These are phyloP conservation scores for Phytophthora ramorum DNA, from an alignment of 352 stramenopile species.

Conservation along the genomic window DNA sequence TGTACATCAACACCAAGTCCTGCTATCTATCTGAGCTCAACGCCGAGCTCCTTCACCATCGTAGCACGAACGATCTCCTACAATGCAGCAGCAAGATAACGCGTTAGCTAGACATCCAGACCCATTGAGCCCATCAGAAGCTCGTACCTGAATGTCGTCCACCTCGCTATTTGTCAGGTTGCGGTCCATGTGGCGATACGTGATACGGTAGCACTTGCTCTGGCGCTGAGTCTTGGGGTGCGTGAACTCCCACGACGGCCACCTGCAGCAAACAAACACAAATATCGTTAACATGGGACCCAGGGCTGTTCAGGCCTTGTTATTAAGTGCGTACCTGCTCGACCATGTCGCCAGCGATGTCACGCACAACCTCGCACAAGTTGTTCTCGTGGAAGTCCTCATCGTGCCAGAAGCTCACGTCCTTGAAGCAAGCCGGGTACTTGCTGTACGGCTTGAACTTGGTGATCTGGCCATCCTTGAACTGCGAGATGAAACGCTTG, in stretches of 20 bases:
- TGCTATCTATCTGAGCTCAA: constrained; percentile 91
- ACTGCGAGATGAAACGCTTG: constrained; percentile 93
- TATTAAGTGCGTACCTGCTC: constrained; percentile 78
- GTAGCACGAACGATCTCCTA: constrained; percentile 79
- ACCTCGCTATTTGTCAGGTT: constrained; percentile 99
- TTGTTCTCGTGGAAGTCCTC: constrained; percentile 96
- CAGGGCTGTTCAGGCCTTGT: background rate
- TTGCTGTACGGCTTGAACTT: constrained; percentile 99
- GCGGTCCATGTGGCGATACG: constrained; percentile 98
- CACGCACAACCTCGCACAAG: constrained; percentile 96
- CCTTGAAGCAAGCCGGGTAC: constrained; percentile 98
- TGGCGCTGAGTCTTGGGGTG: constrained; percentile 96
- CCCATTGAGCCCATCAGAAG: background rate
- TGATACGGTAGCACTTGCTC: constrained; percentile 98
- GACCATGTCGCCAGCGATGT: constrained; percentile 97
- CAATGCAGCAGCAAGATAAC: background rate
- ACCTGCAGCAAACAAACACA: constrained; percentile 36
- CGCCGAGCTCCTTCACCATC: constrained; percentile 77
- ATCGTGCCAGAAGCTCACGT: constrained; percentile 98
- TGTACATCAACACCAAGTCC: constrained; percentile 8
- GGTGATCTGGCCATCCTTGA: constrained; percentile 92
- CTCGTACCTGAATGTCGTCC: constrained; percentile 93
- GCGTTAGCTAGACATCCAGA: background rate
- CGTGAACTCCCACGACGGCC: constrained; percentile 95
- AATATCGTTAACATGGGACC: background rate